A percentile compares a stretch with the other conserved stretches of the same genome.
phyloP scores from a whole-genome alignment of 164 flowering plant genomes.

The Kingdonia uniflora region DNA sequence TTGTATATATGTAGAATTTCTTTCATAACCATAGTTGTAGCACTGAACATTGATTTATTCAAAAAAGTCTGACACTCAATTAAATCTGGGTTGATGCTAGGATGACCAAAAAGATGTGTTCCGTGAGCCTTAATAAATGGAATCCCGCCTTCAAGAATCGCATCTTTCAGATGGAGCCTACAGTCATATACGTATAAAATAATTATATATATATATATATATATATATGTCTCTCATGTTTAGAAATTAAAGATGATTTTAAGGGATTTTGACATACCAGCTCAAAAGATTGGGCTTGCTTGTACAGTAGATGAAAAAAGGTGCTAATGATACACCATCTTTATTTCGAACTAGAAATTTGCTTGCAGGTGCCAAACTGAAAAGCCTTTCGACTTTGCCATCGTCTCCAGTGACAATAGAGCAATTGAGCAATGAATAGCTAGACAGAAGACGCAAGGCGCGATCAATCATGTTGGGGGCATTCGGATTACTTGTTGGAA shows the following conservation, averaged over 20 bases:
- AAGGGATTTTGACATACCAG: slow-evolving; percentile 25
- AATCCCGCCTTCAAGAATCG: slow-evolving; percentile 29
- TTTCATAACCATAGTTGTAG: too few species aligned
- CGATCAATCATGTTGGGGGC: too few species aligned
- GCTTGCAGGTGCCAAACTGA: slow-evolving; percentile 15
- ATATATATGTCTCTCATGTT: too few species aligned
- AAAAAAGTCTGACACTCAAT: too few species aligned
- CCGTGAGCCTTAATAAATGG: slow-evolving; percentile 33
- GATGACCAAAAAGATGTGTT: slow-evolving; percentile 14
- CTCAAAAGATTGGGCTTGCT: slow-evolving; percentile 22
- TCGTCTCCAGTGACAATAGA: neutral
- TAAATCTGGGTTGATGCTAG: slow-evolving; percentile 14
- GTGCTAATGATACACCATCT: slow-evolving; percentile 17
- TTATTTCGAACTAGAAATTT: slow-evolving; percentile 13
- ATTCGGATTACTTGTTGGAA: neutral
- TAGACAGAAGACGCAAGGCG: too few species aligned
- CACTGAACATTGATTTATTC: slow-evolving; percentile 9
- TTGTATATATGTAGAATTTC: slow-evolving; percentile 18
- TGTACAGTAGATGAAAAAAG: slow-evolving; percentile 10
- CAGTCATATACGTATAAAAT: neutral
- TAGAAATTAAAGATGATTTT: too few species aligned
- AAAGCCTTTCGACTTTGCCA: neutral
- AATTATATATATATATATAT: too few species aligned
- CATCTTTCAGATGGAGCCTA: slow-evolving; percentile 28
- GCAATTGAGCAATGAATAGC: neutral